A percentile compares a stretch with the other conserved stretches of the same genome.
phyloP scores from a whole-genome alignment of 495 filamentous ascomycete species.

The Tuber umbilicatum region DNA sequence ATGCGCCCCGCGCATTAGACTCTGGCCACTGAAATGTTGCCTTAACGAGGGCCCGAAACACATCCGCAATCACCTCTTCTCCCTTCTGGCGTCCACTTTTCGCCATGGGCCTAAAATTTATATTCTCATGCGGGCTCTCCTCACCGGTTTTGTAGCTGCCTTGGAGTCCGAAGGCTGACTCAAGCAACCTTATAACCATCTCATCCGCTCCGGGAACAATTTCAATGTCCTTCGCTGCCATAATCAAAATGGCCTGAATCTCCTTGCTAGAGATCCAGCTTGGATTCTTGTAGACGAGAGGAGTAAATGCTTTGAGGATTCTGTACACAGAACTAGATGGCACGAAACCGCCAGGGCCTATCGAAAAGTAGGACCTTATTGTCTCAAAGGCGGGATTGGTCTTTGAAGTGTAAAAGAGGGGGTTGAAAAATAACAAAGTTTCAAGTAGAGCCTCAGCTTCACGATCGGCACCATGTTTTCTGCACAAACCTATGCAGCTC shows the following conservation, averaged over 20 bases:
- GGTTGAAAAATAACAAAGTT: constrained; percentile 32
- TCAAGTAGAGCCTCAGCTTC: constrained; percentile 36
- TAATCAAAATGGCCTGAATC: constrained; percentile 19
- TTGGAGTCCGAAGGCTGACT: constrained; percentile 35
- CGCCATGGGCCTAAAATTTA: constrained; percentile 2
- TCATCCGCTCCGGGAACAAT: constrained; percentile 8
- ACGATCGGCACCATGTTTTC: constrained; percentile 17
- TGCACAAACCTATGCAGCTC: constrained; percentile 29
- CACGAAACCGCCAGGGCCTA: constrained; percentile 11
- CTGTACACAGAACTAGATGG: constrained; percentile 10
- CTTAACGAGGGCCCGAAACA: constrained; percentile 16
- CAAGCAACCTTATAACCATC: constrained; percentile 23
- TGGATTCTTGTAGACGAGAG: constrained; percentile 12
- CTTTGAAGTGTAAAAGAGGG: constrained; percentile 21
- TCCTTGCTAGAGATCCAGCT: constrained; percentile 28
- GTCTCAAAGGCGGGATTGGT: constrained; percentile 25
- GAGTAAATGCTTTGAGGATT: constrained; percentile 18
- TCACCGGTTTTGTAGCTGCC: constrained; percentile 28
- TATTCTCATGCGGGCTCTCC: constrained; percentile 7
- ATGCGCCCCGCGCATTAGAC: constrained; percentile 11
- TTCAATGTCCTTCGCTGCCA: constrained; percentile 23
- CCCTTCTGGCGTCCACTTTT: constrained; percentile 10
- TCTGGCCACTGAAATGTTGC: constrained; percentile 6
- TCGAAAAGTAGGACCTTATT: constrained; percentile 22
- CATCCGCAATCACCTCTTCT: constrained; percentile 22